Evolutionary conservation across 2,329 filamentous ascomycete genomes (phyloP).

Genomic region (Dactylellina parvicollis): DNA sequence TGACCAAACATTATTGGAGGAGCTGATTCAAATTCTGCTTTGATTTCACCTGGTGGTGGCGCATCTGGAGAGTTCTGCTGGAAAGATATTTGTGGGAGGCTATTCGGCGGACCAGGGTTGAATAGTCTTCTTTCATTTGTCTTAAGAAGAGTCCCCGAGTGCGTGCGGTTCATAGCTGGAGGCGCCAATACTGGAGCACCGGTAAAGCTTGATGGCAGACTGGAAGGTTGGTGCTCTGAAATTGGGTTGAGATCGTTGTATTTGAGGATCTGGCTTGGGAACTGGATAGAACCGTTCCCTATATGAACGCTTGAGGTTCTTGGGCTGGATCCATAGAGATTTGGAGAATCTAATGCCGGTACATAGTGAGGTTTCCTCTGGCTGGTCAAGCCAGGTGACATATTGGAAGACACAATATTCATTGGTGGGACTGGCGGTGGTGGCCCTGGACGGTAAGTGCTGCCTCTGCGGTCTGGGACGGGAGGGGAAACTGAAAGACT

Average conservation of each 20-base stretch:
- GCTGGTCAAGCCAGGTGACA: constrained; percentile 42
- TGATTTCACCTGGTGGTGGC: constrained; percentile 39
- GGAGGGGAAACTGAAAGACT: constrained; percentile 39
- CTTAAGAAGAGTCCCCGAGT: constrained; percentile 38
- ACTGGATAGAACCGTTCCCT: constrained; percentile 38
- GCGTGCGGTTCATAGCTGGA: constrained; percentile 44
- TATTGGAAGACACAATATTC: constrained; percentile 43
- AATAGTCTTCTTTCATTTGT: constrained; percentile 34
- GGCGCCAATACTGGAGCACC: constrained; percentile 19
- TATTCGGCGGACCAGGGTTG: constrained; percentile 20
- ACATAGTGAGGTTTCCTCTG: constrained; percentile 42
- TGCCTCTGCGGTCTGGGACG: constrained; percentile 30
- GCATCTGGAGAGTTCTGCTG: constrained; percentile 48
- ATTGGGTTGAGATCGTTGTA: constrained; percentile 37
- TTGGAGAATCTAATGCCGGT: constrained; percentile 35
- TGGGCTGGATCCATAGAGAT: constrained; percentile 37
- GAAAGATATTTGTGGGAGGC: constrained; percentile 36
- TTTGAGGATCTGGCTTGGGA: constrained; percentile 45
- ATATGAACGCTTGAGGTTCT: constrained; percentile 23
- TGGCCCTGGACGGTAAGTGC: constrained; percentile 29
- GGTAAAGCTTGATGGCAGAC: constrained; percentile 41
- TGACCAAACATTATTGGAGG: constrained; percentile 29
- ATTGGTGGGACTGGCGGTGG: constrained; percentile 24
- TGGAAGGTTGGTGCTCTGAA: constrained; percentile 30
- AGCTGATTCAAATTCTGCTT: constrained; percentile 29